Conservation (phyloP, 331 rosid species). For the Erythrophleum ivorense region DNA sequence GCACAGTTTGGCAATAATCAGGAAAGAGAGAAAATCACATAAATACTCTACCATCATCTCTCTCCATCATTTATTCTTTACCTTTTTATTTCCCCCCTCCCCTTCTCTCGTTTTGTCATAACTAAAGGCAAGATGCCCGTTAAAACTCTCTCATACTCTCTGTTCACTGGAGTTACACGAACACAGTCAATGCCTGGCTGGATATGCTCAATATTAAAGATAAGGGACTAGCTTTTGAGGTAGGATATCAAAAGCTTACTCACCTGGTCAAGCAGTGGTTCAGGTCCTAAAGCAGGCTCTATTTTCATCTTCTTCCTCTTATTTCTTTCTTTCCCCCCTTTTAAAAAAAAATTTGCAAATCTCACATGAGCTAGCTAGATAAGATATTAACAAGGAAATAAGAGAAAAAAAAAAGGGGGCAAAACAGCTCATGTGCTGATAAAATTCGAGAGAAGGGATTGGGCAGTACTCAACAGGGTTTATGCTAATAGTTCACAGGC, state of each 20-base stretch:
- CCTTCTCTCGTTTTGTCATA: too few species aligned
- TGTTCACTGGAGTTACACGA: background rate
- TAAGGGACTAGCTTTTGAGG: background rate
- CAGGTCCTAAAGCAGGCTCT: background rate
- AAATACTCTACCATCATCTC: too few species aligned
- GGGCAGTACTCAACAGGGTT: background rate
- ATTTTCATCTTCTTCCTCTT: background rate
- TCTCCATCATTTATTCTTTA: too few species aligned
- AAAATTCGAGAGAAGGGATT: background rate
- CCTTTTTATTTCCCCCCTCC: too few species aligned
- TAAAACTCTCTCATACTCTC: too few species aligned
- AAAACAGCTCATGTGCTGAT: background rate
- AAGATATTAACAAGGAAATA: background rate
- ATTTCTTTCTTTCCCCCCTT: too few species aligned
- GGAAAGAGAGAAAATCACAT: too few species aligned
- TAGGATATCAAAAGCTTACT: too few species aligned
- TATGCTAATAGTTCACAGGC: background rate
- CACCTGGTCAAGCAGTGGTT: background rate
- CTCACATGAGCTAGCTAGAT: background rate
- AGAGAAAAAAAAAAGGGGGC: background rate
- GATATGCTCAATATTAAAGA: background rate
- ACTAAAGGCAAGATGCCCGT: too few species aligned
- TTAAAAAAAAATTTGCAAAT: background rate
- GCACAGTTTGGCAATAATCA: too few species aligned
- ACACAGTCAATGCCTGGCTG: background rate